Percentiles rank a stretch among this genome's conserved stretches.
phyloP scores from a whole-genome alignment of 805 yeast genomes.

The Isabelozyma heimii region DNA sequence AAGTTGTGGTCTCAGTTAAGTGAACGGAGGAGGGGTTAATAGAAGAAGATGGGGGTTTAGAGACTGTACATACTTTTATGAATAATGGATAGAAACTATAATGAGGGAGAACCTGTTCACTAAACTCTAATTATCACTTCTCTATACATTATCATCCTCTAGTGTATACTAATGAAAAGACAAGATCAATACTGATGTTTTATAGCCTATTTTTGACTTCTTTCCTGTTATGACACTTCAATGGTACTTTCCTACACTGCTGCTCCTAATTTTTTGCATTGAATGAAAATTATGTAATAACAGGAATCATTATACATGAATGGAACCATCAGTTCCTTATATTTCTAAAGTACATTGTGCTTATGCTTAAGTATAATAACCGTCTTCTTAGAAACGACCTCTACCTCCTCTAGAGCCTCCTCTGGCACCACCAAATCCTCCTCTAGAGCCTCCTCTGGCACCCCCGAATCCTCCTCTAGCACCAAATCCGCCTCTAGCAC shows the following conservation, averaged over 20 bases:
- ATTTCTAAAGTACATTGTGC: conserved; percentile 1
- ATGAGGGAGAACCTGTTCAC: too few species aligned
- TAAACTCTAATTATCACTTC: too few species aligned
- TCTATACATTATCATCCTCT: too few species aligned
- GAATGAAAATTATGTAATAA: background rate
- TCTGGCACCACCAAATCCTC: conserved; percentile 31
- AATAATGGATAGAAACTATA: too few species aligned
- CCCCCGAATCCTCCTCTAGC: conserved; percentile 41
- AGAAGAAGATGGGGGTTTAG: too few species aligned
- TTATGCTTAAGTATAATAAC: conserved; percentile 1
- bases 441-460: conserved; percentile 40
- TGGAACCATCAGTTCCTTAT: conserved; percentile 1
- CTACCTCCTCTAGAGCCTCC: conserved; percentile 43
- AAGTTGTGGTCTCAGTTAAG: conserved; percentile 42
- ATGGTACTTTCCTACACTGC: too few species aligned
- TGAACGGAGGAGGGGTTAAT: too few species aligned
- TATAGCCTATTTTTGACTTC: background rate
- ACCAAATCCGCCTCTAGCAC: conserved; percentile 40
- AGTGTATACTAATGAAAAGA: too few species aligned
- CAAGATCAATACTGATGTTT: conserved; percentile 3
- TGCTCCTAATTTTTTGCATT: background rate
- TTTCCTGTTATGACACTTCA: too few species aligned
- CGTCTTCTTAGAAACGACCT: conserved; percentile 17
- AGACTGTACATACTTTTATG: too few species aligned
- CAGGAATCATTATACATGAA: background rate